Evolutionary conservation across 1,139 yeast genomes (phyloP), one percentile per base, ranked within the genome.

Genomic region (Kluyveromyces sp.): DNA sequence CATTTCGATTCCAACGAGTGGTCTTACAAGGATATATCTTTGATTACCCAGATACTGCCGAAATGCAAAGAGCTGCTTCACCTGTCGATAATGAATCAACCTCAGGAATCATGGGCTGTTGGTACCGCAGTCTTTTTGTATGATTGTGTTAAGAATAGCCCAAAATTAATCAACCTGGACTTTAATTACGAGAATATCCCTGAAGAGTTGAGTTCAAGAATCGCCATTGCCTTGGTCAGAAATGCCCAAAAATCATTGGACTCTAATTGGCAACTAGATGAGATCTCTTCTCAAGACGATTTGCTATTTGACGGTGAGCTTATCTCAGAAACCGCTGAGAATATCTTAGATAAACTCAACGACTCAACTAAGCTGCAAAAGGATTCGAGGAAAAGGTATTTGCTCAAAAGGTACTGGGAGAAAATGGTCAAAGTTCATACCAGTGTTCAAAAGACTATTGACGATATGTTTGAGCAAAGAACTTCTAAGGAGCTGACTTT

Each of bases 151-250:
- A 80, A 81, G 56, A 66, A 73, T 30, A 81, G 94, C 0, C 68
- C 68, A 26, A 71, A 83, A 3, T 68, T 89, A 22, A 78, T 78
- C 51, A 78, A 83, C 1, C 66, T 89, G 42, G 95, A 86, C 54
- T 67, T 86, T 43, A 95, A 87, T 57, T 75, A 77, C 51, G 83
- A 77, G 41, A 64, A 73, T 47, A 73, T 86, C 46, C 77, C 85
- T 15, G 88, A 82, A 49, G 79, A 78, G 49, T 69, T 88, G 40
- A 77, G 83, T 25, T 84, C 88, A 34, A 75, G 89, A 60, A 77
- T 88, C 49, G 94, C 94, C 0, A 76, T 84, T 48, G 83, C 83
- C 57, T 70, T 89, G 56, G 80, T 88, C 82, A 75, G 83, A 56
- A 88, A 88, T 59, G 81, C 88, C 83, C 89, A 86, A 56, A 68